These are phyloP conservation scores for Botrytis squamosa DNA, from an alignment of 2,329 filamentous ascomycete genomes.

Conservation along the genomic window DNA sequence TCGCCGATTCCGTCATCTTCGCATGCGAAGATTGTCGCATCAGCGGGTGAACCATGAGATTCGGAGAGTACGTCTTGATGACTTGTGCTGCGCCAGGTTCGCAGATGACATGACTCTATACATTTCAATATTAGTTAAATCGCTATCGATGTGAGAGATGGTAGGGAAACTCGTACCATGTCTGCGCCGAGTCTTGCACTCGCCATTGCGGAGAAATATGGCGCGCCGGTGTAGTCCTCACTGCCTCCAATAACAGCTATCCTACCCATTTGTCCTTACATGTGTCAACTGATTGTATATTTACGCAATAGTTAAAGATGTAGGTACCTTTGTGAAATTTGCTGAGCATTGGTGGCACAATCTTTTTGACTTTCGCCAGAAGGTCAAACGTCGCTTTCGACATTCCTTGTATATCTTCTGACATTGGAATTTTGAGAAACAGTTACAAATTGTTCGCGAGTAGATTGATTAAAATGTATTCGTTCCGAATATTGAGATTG, in stretches of 20 bases:
- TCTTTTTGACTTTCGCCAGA: conserved; percentile 76
- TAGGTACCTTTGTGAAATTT: conserved; percentile 86
- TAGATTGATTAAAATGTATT: not conserved
- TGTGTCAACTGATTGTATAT: conserved; percentile 17
- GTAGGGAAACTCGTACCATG: conserved; percentile 59
- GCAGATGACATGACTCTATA: conserved; percentile 88
- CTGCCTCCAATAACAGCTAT: conserved; percentile 94
- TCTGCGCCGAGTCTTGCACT: conserved; percentile 87
- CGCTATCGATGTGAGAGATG: not conserved
- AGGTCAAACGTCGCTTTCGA: conserved; percentile 71
- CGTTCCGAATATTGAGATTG: not conserved
- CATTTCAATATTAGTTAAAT: not conserved
- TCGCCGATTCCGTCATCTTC: conserved; percentile 53
- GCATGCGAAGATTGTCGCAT: conserved; percentile 73
- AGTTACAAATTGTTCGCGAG: not conserved
- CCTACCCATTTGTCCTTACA: conserved; percentile 82
- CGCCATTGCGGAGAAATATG: conserved; percentile 97
- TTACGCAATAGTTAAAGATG: conserved; percentile 1
- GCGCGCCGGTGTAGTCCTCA: conserved; percentile 93
- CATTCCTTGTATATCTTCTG: conserved; percentile 49
- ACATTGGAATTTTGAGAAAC: conserved; percentile 28
- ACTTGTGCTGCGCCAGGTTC: conserved; percentile 82
- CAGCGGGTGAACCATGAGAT: conserved; percentile 96
- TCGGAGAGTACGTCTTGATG: conserved; percentile 97
- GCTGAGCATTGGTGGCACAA: conserved; percentile 93